Conservation (phyloP, 2,329 filamentous ascomycete genomes). For the Atkinsonella hypoxylon region DNA sequence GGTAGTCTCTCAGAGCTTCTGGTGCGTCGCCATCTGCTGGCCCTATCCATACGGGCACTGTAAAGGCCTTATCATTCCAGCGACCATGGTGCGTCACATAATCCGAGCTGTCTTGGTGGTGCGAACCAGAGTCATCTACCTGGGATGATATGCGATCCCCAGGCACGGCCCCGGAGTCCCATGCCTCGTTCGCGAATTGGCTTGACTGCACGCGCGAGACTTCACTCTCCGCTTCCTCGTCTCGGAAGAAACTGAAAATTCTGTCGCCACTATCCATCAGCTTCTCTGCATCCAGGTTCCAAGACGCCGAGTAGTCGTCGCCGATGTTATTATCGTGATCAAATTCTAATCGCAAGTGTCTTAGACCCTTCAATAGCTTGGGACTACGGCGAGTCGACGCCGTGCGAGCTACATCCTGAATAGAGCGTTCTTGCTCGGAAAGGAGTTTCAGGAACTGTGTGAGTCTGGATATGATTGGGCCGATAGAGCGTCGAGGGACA, state of each 20-base stretch:
- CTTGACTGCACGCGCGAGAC: conserved; percentile 5
- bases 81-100: conserved; percentile 13
- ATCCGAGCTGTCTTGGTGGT: conserved; percentile 11
- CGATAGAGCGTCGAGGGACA: conserved; percentile 41
- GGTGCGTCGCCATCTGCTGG: conserved; percentile 19
- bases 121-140: neutral
- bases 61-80: conserved; percentile 16
- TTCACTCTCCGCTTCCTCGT: conserved; percentile 10
- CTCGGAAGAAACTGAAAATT: conserved; percentile 34
- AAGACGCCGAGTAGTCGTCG: conserved; percentile 20
- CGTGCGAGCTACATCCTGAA: conserved; percentile 20
- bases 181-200: conserved; percentile 1
- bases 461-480: conserved; percentile 36
- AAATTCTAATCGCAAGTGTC: conserved; percentile 43
- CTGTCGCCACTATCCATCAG: conserved; percentile 27
- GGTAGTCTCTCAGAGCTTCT: conserved; percentile 34
- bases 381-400: conserved; percentile 26
- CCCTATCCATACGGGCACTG: conserved; percentile 35
- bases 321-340: conserved; percentile 27
- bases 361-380: conserved; percentile 36
- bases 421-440: conserved; percentile 35
- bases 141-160: neutral
- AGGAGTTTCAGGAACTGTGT: conserved; percentile 33
- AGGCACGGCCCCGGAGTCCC: conserved; percentile 6
- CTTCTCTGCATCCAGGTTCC: conserved; percentile 28